phyloP scores from a whole-genome alignment of 2,329 filamentous ascomycete genomes.

The Neofusicoccum laricinum region DNA sequence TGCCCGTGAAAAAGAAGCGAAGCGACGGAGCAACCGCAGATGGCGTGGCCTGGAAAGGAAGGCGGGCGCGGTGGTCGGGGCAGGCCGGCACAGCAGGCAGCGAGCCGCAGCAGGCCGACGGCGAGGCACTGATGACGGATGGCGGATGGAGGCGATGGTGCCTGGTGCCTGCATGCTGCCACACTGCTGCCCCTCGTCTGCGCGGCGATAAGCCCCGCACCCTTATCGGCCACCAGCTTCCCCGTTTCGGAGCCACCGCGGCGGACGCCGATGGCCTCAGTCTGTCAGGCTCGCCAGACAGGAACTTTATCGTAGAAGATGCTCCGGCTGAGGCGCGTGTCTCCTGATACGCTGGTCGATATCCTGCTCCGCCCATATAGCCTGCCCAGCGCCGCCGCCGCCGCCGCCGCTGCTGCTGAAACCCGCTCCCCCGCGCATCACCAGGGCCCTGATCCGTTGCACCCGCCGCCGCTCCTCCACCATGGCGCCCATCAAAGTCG shows the following conservation, averaged over 20 bases:
- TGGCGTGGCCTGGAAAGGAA: not conserved
- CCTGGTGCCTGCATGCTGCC: too few species aligned
- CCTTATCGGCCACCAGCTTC: conserved; percentile 9
- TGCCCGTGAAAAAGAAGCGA: not conserved
- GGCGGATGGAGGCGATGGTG: too few species aligned
- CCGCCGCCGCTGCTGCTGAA: not conserved
- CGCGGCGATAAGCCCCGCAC: conserved; percentile 16
- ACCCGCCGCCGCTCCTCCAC: not conserved
- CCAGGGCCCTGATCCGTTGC: not conserved
- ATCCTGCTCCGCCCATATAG: not conserved
- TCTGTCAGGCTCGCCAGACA: too few species aligned
- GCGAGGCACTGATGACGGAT: too few species aligned
- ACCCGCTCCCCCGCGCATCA: not conserved
- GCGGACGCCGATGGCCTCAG: not conserved
- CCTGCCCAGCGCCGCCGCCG: not conserved
- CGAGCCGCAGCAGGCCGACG: not conserved
- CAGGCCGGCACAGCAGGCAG: not conserved
- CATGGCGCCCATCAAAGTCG: conserved; percentile 22
- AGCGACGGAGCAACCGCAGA: not conserved
- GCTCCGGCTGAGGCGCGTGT: not conserved
- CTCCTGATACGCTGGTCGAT: not conserved
- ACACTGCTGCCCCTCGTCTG: too few species aligned
- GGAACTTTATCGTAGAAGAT: not conserved
- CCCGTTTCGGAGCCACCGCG: conserved; percentile 2
- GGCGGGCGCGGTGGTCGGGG: not conserved